Base-by-base conservation (phyloP, 2,329 filamentous ascomycete genomes). In the Albifimbria verrucaria region DNA sequence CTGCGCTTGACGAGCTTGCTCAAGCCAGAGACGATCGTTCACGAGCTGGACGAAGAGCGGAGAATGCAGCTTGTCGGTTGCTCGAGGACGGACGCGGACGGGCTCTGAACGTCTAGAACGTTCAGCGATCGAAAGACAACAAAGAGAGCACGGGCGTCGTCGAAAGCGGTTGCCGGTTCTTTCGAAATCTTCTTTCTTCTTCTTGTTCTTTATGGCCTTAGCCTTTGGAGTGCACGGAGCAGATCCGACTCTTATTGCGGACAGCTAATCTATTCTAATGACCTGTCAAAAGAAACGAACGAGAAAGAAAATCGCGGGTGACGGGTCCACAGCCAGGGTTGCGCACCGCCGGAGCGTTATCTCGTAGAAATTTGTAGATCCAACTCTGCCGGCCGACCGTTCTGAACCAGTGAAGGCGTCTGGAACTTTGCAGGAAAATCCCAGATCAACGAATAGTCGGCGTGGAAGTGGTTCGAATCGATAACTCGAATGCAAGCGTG, bases 21-120 rank as follows among this genome's bases (percentile, higher is more conserved):
- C 59, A 58, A 68, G 62, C 67, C 68, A 74, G 49, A 79, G 69
- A 39, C 69, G 66, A 50, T 70, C 64, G 59, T 75, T 74, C 48
- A 76, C 75, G 64, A 81, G 75, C 68, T 82, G 80, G 69, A 86
- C 76, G 70, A 88, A 86, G 63, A 88, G 80, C 73, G 83, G 84
- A 60, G 85, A 89, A 85, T 88, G 85, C 85, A 85, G 78, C 68
- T 85, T 87, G 80, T 68, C 82, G 81, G 72, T 72, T 62, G 12
- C 32, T 39, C 32, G 11, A 39, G 32, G 32, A 39, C 32, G 32
- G 32, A 12, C 32, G 11, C 15, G 32, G 32, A 39, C 32, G 32
- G 32, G 12, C 18, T 39, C 15, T 17, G 32, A 39, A 39, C 32
- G 32, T 39, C 32, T 12, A n/a, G 5, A n/a, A 39, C 32, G 32